phyloP scores from a whole-genome alignment of 208 protist genomes.

The Crithidia expoeki region DNA sequence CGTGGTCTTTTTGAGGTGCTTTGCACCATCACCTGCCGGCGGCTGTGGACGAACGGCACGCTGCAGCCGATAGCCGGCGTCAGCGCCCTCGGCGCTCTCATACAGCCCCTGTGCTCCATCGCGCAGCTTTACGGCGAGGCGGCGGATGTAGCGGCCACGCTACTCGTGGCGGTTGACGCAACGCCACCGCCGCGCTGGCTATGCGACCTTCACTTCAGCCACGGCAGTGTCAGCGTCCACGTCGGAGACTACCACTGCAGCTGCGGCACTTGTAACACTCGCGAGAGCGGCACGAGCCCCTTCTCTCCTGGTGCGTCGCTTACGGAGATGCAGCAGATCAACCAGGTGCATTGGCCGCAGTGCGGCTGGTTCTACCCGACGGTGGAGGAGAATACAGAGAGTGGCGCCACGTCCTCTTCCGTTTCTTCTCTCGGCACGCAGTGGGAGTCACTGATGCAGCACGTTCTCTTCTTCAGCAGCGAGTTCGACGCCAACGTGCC shows the following conservation, averaged over 20 bases:
- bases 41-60: conserved; percentile 27
- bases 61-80: conserved; percentile 36
- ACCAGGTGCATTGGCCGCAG: conserved; percentile 30
- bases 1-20: conserved; percentile 50
- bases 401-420: no score
- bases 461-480: conserved; percentile 44
- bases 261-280: no score
- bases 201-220: conserved; percentile 19
- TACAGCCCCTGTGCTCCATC: conserved; percentile 14
- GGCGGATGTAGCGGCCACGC: conserved; percentile 14
- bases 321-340: neutral
- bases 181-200: conserved; percentile 25
- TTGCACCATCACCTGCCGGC: conserved; percentile 39
- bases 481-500: conserved; percentile 33
- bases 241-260: neutral
- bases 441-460: conserved; percentile 34
- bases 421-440: conserved; percentile 25
- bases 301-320: neutral
- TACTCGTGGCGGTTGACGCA: conserved; percentile 28
- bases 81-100: conserved; percentile 10
- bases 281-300: neutral
- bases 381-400: conserved; percentile 8
- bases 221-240: conserved; percentile 12
- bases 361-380: conserved; percentile 41
- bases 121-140: conserved; percentile 15